Percentiles rank a stretch among this genome's conserved stretches.
These are phyloP conservation scores for Helotiales sp. DNA, from an alignment of 2,329 filamentous ascomycete species.

Conservation along the genomic window DNA sequence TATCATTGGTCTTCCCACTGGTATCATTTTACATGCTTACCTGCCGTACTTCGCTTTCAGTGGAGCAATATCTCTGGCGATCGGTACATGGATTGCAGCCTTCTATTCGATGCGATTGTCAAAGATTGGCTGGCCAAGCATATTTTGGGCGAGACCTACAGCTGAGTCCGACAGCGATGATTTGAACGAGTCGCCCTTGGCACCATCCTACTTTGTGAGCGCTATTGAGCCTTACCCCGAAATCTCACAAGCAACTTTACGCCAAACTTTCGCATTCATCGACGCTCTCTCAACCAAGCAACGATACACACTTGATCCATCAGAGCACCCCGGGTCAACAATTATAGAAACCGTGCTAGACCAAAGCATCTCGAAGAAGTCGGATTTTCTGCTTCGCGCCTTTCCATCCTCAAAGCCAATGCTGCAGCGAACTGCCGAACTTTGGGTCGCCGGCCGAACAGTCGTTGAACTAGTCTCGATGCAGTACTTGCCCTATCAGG, in stretches of 20 bases:
- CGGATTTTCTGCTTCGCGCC: constrained; percentile 10
- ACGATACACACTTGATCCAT: constrained; percentile 22
- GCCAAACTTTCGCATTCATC: constrained; percentile 44
- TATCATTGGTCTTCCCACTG: constrained; percentile 52
- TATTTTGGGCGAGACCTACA: not conserved
- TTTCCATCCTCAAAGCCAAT: constrained; percentile 14
- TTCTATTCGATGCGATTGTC: constrained; percentile 37
- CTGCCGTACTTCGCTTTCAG: constrained; percentile 50
- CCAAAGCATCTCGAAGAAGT: not conserved
- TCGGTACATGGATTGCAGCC: constrained; percentile 57
- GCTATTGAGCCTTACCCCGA: constrained; percentile 26
- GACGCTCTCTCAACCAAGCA: constrained; percentile 32
- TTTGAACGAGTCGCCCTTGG: not conserved
- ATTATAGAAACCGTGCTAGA: constrained; percentile 17
- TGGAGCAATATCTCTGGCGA: constrained; percentile 53
- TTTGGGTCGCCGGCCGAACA: constrained; percentile 14
- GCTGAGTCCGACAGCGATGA: constrained; percentile 43
- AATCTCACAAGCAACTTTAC: constrained; percentile 27
- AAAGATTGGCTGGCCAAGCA: constrained; percentile 43
- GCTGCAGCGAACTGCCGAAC: constrained; percentile 4
- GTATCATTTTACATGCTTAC: constrained; percentile 50
- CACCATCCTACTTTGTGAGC: constrained; percentile 51
- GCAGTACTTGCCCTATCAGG: constrained; percentile 19
- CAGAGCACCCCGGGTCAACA: constrained; percentile 21
- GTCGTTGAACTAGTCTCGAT: constrained; percentile 17